Percentiles rank a stretch among this genome's conserved stretches.
These are phyloP conservation scores for Cyclostephanos tholiformis DNA, from an alignment of 108 stramenopile genomes.

Conservation along the genomic window DNA sequence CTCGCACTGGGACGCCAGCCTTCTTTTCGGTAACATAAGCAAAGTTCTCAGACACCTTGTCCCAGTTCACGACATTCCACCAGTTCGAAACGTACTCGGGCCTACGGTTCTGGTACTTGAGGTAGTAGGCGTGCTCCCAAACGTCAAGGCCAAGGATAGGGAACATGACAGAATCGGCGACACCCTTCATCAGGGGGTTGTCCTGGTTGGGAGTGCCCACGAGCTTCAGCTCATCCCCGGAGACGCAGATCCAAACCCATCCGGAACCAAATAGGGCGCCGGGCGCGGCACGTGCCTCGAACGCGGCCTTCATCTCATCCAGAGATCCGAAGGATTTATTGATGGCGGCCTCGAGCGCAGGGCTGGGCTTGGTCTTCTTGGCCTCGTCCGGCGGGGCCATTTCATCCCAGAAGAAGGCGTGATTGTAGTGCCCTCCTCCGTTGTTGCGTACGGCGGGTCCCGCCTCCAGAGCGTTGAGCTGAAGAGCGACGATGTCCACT, in stretches of 20 bases:
- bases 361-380: conserved; percentile 81
- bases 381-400: conserved; percentile 90
- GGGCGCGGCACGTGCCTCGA: conserved; percentile 88
- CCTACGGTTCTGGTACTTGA: conserved; percentile 98
- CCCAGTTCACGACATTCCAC: conserved; percentile 98
- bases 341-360: conserved; percentile 78
- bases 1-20: conserved; percentile 62
- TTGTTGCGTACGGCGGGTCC: conserved; percentile 91
- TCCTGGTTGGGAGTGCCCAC: conserved; percentile 97
- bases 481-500: conserved; percentile 78
- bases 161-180: conserved; percentile 88
- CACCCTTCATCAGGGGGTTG: conserved; percentile 96
- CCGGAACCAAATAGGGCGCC: conserved; percentile 95
- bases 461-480: conserved; percentile 84
- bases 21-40: conserved; percentile 85
- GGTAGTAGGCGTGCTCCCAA: conserved; percentile 99
- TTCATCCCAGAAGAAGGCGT: conserved; percentile 99
- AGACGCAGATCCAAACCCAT: conserved; percentile 95
- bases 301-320: conserved; percentile 89
- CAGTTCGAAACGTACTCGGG: conserved; percentile 93
- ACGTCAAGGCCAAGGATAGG: conserved; percentile 99
- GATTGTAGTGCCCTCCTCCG: conserved; percentile 99
- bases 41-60: conserved; percentile 90
- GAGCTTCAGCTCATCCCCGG: conserved; percentile 82
- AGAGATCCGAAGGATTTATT: conserved; percentile 86